Evolutionary conservation across 2,329 filamentous ascomycete species (phyloP).

Genomic region (Diaporthe sp.): DNA sequence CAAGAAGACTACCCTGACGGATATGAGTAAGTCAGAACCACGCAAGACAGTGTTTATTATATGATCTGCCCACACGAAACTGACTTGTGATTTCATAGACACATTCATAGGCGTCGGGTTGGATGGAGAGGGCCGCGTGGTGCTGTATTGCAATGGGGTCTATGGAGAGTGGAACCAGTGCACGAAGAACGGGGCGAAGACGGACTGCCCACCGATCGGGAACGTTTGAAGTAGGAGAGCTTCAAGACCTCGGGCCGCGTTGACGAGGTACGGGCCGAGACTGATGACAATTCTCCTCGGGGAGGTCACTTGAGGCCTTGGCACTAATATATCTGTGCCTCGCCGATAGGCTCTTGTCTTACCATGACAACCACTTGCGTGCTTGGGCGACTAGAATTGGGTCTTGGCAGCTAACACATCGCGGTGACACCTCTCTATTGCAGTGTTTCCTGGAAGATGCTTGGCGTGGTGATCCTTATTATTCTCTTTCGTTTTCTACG

Average conservation of each 20-base stretch:
- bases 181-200: neutral
- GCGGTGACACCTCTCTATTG: too few relatives aligned
- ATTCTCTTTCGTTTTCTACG: neutral
- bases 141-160: constrained; percentile 10
- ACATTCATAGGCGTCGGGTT: neutral
- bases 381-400: neutral
- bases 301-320: too few relatives aligned
- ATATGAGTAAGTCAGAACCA: constrained; percentile 1
- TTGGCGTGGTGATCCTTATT: neutral
- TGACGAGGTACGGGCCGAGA: neutral
- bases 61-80: neutral
- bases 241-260: neutral
- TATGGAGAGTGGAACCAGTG: neutral
- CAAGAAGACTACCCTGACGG: neutral
- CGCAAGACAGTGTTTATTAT: neutral
- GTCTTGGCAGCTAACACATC: neutral
- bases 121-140: neutral
- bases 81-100: neutral
- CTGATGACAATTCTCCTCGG: too few relatives aligned
- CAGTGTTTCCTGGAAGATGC: too few relatives aligned
- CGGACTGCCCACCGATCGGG: neutral
- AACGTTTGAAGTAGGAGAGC: neutral
- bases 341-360: neutral
- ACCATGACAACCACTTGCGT: too few relatives aligned
- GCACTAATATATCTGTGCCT: too few relatives aligned